Percentiles rank a stretch among this genome's conserved stretches.
Conservation (phyloP, 176 grass and related monocot species). For the Phragmites australis region DNA sequence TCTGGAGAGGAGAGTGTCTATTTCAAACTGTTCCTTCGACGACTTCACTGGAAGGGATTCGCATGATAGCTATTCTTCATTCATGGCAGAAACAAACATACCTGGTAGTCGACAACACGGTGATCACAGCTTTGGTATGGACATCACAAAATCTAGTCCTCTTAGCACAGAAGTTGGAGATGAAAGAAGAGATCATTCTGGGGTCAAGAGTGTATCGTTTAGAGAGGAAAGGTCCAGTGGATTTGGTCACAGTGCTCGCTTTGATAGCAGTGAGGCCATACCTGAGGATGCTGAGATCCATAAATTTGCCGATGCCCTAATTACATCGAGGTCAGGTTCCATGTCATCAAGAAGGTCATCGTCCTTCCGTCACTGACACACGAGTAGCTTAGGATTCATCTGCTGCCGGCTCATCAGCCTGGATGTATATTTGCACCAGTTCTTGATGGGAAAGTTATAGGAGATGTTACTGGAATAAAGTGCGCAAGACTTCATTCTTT, state of each 20-base stretch:
- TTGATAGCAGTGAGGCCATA: conserved; percentile 21
- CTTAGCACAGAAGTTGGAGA: conserved; percentile 24
- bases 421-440: conserved; percentile 52
- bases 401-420: conserved; percentile 25
- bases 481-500: conserved; percentile 28
- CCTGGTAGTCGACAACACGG: conserved; percentile 22
- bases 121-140: background rate
- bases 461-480: conserved; percentile 33
- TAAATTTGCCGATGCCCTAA: conserved; percentile 61
- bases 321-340: conserved; percentile 38
- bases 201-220: conserved; percentile 17
- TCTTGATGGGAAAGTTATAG: conserved; percentile 40
- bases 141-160: conserved; percentile 32
- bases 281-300: conserved; percentile 52
- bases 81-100: conserved; percentile 44
- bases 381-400: conserved; percentile 38
- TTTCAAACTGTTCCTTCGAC: conserved; percentile 61
- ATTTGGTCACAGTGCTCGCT: conserved; percentile 29
- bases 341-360: conserved; percentile 44
- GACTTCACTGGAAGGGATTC: conserved; percentile 57
- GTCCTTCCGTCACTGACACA: conserved; percentile 45
- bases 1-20: conserved; percentile 58
- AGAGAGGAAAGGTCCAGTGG: conserved; percentile 31
- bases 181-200: conserved; percentile 39
- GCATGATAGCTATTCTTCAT: conserved; percentile 62